These are phyloP conservation scores for Umbelopsis sp. DNA, from an alignment of 192 early-diverging fungal species.

Conservation along the genomic window DNA sequence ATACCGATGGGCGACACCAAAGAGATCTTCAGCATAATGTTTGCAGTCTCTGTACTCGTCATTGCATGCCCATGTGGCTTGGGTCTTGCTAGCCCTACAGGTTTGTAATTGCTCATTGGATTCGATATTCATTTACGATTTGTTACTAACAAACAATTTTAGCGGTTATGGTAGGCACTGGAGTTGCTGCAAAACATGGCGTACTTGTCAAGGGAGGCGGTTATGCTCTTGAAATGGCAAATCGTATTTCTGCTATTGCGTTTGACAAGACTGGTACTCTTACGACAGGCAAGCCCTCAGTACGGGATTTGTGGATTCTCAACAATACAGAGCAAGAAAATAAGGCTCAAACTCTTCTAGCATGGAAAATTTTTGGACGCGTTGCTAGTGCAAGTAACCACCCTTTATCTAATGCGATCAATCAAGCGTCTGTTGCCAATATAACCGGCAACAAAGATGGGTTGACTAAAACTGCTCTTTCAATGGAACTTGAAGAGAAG, in stretches of 20 bases:
- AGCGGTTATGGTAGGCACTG: slow-evolving; percentile 77
- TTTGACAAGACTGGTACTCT: slow-evolving; percentile 91
- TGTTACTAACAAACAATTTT: background rate
- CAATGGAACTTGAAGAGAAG: slow-evolving; percentile 22
- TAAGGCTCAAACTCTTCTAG: slow-evolving; percentile 18
- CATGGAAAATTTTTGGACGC: slow-evolving; percentile 50
- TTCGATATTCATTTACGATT: background rate
- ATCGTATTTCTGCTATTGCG: slow-evolving; percentile 60
- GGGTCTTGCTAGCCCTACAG: slow-evolving; percentile 69
- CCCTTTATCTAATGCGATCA: slow-evolving; percentile 69
- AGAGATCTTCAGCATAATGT: slow-evolving; percentile 54
- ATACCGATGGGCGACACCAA: slow-evolving; percentile 48
- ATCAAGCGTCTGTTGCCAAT: slow-evolving; percentile 26
- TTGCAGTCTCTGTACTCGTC: slow-evolving; percentile 64
- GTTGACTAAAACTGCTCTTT: background rate
- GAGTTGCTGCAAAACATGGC: slow-evolving; percentile 65
- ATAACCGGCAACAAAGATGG: background rate
- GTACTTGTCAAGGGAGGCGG: slow-evolving; percentile 79
- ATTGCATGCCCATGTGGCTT: slow-evolving; percentile 77
- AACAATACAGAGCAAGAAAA: background rate
- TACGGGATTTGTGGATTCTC: slow-evolving; percentile 38
- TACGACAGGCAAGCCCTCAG: slow-evolving; percentile 69
- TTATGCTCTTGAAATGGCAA: slow-evolving; percentile 67
- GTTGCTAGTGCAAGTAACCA: slow-evolving; percentile 66
- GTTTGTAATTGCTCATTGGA: slow-evolving; percentile 2